Evolutionary conservation across 768 basidiomycete genomes (phyloP), one percentile per base, ranked within the genome.

Genomic region (Austroboletus festivus): DNA sequence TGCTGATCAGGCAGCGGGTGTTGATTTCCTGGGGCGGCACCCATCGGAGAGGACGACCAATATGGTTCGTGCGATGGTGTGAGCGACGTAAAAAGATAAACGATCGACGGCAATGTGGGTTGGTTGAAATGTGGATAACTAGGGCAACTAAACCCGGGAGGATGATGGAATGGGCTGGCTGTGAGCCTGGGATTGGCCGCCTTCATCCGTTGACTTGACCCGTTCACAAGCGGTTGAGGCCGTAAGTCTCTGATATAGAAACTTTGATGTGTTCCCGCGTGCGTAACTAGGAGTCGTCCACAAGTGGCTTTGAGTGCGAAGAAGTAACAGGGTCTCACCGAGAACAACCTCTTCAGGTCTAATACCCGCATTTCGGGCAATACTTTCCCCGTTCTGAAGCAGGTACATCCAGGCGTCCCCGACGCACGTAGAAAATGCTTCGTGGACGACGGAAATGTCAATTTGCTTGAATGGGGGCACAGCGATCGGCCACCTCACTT

Each of bases 71-170:
- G 62, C 3, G 53, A 55, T 16, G 69, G 53, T 30, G 60, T 56
- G 18, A 53, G 48, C 0, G 75, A 71, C 0, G 76, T 77, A 44
- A 75, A 70, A 23, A 76, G 60, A 42, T 76, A 78, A 47, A 71
- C 60, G 31, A 76, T 63, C 6, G 64, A 62, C 3, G 74, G 72
- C n/a, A 69, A 52, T 10, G 48, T 48, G 6, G 65, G 63, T 38
- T 64, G 64, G 33, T 52, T 45, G 13, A 62, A 44, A 43, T 51
- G 40, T 33, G 41, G 24, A n/a, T 51, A 52, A 42, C 28, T n/a
- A n/a, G 48, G 42, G 33, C 46, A 54, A 43, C 45, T 50, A 44
- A 50, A 56, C n/a, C 38, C 43, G 26, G 43, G 42, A 20, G 58
- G 51, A 30, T 59, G 56, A 24, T 50, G 48, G 22, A 50, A 52